phyloP scores from a whole-genome alignment of 768 basidiomycete species.

The Boletus rubropictus region DNA sequence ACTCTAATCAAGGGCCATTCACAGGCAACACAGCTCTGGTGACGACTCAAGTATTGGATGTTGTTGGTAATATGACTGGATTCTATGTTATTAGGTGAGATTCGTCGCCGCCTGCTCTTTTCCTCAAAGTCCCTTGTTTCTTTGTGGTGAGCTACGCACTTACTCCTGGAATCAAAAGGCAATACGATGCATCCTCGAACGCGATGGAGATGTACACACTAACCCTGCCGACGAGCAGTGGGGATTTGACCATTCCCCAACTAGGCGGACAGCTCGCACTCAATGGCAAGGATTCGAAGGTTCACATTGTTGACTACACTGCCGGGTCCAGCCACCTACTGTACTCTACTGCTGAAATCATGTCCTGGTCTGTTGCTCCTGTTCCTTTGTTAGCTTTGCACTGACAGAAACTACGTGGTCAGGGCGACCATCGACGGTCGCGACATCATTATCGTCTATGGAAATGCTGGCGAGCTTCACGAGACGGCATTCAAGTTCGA shows the following conservation, averaged over 20 bases:
- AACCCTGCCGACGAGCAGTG: constrained; percentile 41
- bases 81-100: constrained; percentile 37
- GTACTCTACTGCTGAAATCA: constrained; percentile 46
- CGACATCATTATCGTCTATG: constrained; percentile 44
- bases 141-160: background rate
- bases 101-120: background rate
- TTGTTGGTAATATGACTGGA: constrained; percentile 41
- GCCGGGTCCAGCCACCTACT: constrained; percentile 41
- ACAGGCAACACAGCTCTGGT: constrained; percentile 44
- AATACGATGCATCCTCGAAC: constrained; percentile 11
- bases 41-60: constrained; percentile 46
- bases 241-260: constrained; percentile 37
- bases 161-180: constrained; percentile 10
- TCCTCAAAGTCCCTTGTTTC: background rate
- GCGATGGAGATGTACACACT: constrained; percentile 30
- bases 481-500: constrained; percentile 44
- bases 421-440: constrained; percentile 47
- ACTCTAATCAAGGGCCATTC: constrained; percentile 38
- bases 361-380: constrained; percentile 37
- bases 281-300: constrained; percentile 50
- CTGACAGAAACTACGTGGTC: background rate
- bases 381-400: background rate
- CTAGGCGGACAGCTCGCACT: constrained; percentile 40
- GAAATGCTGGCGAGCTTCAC: constrained; percentile 42
- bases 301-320: constrained; percentile 45